phyloP scores from a whole-genome alignment of 768 basidiomycete genomes.

The Ramaria sp. region DNA sequence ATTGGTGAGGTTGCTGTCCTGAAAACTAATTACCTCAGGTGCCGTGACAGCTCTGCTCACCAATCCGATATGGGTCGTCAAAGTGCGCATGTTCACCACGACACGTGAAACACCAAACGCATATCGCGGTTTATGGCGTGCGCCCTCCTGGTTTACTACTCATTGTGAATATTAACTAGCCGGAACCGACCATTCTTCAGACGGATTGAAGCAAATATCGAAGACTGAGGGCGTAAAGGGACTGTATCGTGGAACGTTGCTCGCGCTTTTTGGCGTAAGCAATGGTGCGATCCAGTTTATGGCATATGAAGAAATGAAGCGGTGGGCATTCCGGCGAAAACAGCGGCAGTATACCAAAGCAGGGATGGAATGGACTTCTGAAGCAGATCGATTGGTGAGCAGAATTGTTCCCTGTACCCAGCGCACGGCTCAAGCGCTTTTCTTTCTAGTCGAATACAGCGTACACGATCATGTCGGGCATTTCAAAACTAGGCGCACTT shows the following conservation, averaged over 20 bases:
- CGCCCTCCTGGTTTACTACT: slow-evolving; percentile 17
- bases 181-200: slow-evolving; percentile 21
- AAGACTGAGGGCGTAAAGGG: slow-evolving; percentile 67
- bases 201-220: slow-evolving; percentile 65
- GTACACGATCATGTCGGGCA: slow-evolving; percentile 87
- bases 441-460: slow-evolving; percentile 70
- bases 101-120: slow-evolving; percentile 50
- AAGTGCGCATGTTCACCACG: slow-evolving; percentile 94
- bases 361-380: slow-evolving; percentile 54
- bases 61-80: slow-evolving; percentile 96
- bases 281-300: slow-evolving; percentile 96
- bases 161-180: neutral
- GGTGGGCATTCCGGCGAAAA: slow-evolving; percentile 77
- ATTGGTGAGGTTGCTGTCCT: slow-evolving; percentile 12
- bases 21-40: slow-evolving; percentile 35
- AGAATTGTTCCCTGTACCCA: neutral
- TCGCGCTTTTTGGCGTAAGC: slow-evolving; percentile 86
- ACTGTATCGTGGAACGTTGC: slow-evolving; percentile 75
- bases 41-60: slow-evolving; percentile 89
- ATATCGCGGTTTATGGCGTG: slow-evolving; percentile 74
- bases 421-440: neutral
- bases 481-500: slow-evolving; percentile 80
- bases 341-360: slow-evolving; percentile 44
- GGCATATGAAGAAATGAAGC: slow-evolving; percentile 92
- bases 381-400: slow-evolving; percentile 81